Percentiles rank a stretch among this genome's conserved stretches.
These are phyloP conservation scores for Sordaria brevicollis DNA, from an alignment of 495 filamentous ascomycete species.

Conservation along the genomic window DNA sequence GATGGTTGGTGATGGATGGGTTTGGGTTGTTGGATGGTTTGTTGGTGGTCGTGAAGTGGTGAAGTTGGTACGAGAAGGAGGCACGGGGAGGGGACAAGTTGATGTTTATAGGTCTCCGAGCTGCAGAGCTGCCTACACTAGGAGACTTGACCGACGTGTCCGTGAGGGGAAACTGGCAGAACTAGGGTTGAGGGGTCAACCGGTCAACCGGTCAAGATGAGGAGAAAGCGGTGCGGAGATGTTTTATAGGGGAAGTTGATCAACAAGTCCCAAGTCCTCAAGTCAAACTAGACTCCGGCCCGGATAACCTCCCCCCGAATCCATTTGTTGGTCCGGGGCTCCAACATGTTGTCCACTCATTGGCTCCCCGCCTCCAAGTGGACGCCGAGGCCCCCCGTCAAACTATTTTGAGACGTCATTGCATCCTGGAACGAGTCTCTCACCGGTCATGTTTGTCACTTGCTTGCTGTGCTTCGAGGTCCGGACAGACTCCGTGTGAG, in stretches of 20 bases:
- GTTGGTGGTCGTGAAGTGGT: background rate
- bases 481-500: background rate
- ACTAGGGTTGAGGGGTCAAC: background rate
- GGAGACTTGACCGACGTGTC: background rate
- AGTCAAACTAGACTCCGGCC: too few relatives aligned
- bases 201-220: background rate
- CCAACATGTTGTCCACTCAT: background rate
- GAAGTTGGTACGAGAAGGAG: background rate
- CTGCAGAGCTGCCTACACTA: too few relatives aligned
- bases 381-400: background rate
- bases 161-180: too few relatives aligned
- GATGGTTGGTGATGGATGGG: too few relatives aligned
- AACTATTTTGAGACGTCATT: background rate
- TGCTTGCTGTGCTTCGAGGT: background rate
- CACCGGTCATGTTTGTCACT: background rate
- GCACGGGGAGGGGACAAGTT: background rate
- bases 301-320: background rate
- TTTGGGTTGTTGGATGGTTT: background rate
- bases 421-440: background rate
- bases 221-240: background rate
- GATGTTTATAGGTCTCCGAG: background rate
- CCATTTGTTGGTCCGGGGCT: background rate
- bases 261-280: background rate
- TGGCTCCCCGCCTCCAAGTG: background rate
- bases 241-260: background rate